Conservation (phyloP, 1,284 basidiomycete species). For the Rhodofomes roseus region DNA sequence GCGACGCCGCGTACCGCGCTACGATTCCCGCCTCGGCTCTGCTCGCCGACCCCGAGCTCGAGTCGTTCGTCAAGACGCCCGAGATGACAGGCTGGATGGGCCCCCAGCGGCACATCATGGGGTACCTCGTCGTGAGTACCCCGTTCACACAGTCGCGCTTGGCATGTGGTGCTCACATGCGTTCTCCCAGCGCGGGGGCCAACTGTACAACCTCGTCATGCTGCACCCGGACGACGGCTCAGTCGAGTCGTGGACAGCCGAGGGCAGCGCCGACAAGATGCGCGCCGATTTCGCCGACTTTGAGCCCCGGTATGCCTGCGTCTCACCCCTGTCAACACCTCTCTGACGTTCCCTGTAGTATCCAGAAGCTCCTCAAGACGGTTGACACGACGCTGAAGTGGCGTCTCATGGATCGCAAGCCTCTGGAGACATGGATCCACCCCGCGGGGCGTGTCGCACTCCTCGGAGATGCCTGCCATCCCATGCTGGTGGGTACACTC, state of each 20-base stretch:
- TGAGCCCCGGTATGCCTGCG: constrained; percentile 35
- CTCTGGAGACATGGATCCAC: constrained; percentile 40
- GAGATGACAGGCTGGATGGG: constrained; percentile 45
- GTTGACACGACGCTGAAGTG: constrained; percentile 42
- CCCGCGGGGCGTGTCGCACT: constrained; percentile 33
- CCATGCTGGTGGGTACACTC: constrained; percentile 46
- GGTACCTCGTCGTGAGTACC: constrained; percentile 37
- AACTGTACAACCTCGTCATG: constrained; percentile 41
- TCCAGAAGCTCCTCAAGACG: constrained; percentile 36
- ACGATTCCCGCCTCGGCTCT: constrained; percentile 44
- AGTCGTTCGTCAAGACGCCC: constrained; percentile 33
- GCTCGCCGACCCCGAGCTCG: constrained; percentile 49
- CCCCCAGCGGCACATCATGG: constrained; percentile 40
- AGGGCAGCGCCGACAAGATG: constrained; percentile 43
- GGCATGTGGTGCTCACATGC: background rate
- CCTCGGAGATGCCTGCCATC: constrained; percentile 47
- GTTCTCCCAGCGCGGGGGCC: constrained; percentile 30
- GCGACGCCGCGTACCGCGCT: constrained; percentile 50
- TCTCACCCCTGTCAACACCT: background rate
- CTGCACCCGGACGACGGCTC: constrained; percentile 42
- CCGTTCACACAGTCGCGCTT: background rate
- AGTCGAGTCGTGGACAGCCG: constrained; percentile 43
- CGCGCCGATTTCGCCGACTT: constrained; percentile 41
- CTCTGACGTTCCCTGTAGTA: constrained; percentile 11
- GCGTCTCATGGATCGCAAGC: constrained; percentile 41